Percentiles rank a stretch among this genome's conserved stretches.
Evolutionary conservation across 2,329 filamentous ascomycete species (phyloP).

Genomic region (Tricladium varicosporioides): DNA sequence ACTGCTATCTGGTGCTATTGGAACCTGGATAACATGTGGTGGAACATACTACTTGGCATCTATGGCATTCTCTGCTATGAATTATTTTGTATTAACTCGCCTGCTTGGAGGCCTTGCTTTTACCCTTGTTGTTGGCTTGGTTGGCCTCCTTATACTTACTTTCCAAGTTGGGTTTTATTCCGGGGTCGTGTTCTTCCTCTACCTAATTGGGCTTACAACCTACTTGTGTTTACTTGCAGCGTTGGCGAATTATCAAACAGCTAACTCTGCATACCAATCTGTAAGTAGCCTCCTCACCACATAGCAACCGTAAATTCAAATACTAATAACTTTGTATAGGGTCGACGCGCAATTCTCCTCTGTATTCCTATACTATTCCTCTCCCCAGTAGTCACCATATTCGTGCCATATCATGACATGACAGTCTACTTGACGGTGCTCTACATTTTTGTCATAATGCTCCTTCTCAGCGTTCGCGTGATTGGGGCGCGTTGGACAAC

Average conservation of each 20-base stretch:
- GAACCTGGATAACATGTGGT: conserved; percentile 61
- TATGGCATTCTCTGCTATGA: conserved; percentile 49
- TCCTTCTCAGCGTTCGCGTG: conserved; percentile 51
- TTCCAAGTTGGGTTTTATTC: conserved; percentile 42
- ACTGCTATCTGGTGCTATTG: conserved; percentile 57
- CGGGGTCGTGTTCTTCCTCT: conserved; percentile 58
- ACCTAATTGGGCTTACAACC: conserved; percentile 54
- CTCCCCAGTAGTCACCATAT: conserved; percentile 55
- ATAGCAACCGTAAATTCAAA: too few relatives aligned
- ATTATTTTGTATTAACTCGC: conserved; percentile 41
- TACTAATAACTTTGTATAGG: not conserved
- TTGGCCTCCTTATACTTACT: conserved; percentile 50
- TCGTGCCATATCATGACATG: conserved; percentile 49
- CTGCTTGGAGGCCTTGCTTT: conserved; percentile 49
- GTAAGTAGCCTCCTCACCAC: too few relatives aligned
- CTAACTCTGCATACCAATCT: conserved; percentile 25
- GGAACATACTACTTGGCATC: conserved; percentile 60
- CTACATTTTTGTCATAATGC: conserved; percentile 49
- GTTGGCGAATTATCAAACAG: conserved; percentile 34
- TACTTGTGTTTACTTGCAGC: conserved; percentile 57
- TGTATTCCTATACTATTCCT: conserved; percentile 53
- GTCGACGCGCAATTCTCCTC: conserved; percentile 51
- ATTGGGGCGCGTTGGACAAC: conserved; percentile 57
- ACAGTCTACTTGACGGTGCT: conserved; percentile 54
- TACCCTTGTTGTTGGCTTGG: conserved; percentile 41